Base-by-base conservation (phyloP, 2,329 filamentous ascomycete genomes). In the Hymenoscyphus salicellus region DNA sequence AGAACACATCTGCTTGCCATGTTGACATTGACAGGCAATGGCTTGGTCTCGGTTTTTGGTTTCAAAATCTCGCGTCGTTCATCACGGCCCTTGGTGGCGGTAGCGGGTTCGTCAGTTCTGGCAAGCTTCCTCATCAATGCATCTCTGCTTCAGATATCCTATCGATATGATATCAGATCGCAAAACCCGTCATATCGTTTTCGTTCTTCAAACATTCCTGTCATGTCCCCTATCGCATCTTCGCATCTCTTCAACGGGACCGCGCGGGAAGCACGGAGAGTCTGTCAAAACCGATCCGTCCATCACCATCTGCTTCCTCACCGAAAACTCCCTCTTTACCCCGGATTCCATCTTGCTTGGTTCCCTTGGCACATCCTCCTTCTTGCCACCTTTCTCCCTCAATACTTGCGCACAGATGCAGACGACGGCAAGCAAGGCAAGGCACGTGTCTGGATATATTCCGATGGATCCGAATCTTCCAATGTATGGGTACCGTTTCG, bases 91-190 rank as follows among this genome's bases (percentile, higher is more conserved):
- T 85, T 86, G 72, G 84, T 81, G 73, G 86, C 85, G 72, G 84
- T 80, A 67, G 83, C 80, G 71, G 87, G 83, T 76, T 98, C 93
- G 80, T 98, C 93, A 81, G 91, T 94, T 84, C 95, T 89, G 77
- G 95, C 93, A 79, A 99, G 91, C 82, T 98, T 97, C 79, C 92
- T 88, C 95, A 99, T 99, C 80, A 99, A 52, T 23, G n/a, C 46
- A 26, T 5, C 20, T 28, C 20, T 52, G 36, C 36, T 38, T 38
- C 36, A 38, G 36, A 38, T 38, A 17, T 17, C 36, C 2, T 38
- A 38, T 38, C 36, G 11, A 38, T 38, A 38, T 38, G 10, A 38
- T 38, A 38, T 38, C 33, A 38, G 33, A 38, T 38, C 11, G 2
- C 10, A 38, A 38, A 16, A 38, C 11, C 14, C 36, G 36, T 38